Percentiles rank a stretch among this genome's conserved stretches.
Conservation (phyloP, 2,329 filamentous ascomycete genomes). For the Macrophomina phaseolina region DNA sequence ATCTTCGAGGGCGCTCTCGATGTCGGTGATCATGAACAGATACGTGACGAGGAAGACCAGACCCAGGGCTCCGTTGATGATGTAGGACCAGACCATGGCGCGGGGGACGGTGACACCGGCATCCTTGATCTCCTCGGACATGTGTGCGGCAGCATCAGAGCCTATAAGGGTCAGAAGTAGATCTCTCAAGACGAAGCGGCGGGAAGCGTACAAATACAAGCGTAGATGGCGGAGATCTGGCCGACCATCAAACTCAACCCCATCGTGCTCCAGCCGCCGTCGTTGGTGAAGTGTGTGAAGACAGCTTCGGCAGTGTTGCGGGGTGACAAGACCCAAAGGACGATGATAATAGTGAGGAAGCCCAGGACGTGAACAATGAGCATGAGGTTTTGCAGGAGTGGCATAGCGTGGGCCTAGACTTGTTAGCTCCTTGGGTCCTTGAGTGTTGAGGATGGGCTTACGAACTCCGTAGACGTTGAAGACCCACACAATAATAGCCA, state of each 20-base stretch:
- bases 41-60: slow-evolving; percentile 31
- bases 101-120: slow-evolving; percentile 27
- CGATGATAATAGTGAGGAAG: slow-evolving; percentile 52
- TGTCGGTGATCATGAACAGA: slow-evolving; percentile 31
- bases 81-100: slow-evolving; percentile 30
- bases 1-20: slow-evolving; percentile 15
- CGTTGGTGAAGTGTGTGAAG: slow-evolving; percentile 45
- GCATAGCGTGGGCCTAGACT: slow-evolving; percentile 34
- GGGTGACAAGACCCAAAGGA: slow-evolving; percentile 44
- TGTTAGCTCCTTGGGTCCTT: too few relatives aligned
- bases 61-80: slow-evolving; percentile 29
- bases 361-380: slow-evolving; percentile 49
- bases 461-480: slow-evolving; percentile 46
- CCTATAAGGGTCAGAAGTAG: neutral
- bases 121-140: slow-evolving; percentile 30
- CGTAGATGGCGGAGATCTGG: slow-evolving; percentile 45
- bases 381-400: slow-evolving; percentile 44
- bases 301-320: slow-evolving; percentile 37
- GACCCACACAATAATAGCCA: slow-evolving; percentile 50
- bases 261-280: slow-evolving; percentile 46
- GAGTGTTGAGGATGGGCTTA: too few relatives aligned
- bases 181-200: neutral
- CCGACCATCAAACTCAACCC: slow-evolving; percentile 49
- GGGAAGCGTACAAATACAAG: slow-evolving; percentile 23
- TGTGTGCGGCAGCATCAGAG: slow-evolving; percentile 25